Conservation (phyloP, 805 yeast species). For the Nakazawaea siamensis region DNA sequence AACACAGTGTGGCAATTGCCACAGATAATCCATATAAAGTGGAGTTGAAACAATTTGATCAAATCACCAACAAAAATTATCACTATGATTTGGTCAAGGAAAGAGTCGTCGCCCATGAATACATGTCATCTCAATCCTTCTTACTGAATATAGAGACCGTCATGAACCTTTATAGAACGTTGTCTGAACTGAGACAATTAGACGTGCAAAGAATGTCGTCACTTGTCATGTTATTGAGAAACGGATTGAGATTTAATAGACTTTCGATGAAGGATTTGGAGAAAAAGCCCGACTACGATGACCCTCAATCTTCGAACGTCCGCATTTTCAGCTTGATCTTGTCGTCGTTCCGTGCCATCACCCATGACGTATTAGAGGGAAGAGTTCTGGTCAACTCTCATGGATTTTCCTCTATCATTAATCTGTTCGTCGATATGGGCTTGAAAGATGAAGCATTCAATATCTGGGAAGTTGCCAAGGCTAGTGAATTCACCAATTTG, state of each 20-base stretch:
- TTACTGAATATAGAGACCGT: constrained; percentile 46
- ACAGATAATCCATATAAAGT: constrained; percentile 39
- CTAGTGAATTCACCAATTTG: constrained; percentile 20
- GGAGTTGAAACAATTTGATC: constrained; percentile 45
- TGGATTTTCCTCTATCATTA: constrained; percentile 50
- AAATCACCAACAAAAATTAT: constrained; percentile 29
- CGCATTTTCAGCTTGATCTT: constrained; percentile 41
- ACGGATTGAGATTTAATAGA: constrained; percentile 49
- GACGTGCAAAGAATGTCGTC: constrained; percentile 37
- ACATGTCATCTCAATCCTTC: constrained; percentile 24
- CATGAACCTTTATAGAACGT: constrained; percentile 40
- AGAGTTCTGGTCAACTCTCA: constrained; percentile 37
- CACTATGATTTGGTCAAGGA: constrained; percentile 30
- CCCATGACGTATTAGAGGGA: constrained; percentile 39
- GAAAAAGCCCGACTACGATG: constrained; percentile 52
- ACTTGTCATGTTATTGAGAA: constrained; percentile 42
- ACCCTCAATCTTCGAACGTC: constrained; percentile 43
- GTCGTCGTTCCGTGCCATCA: constrained; percentile 41
- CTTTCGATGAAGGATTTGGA: constrained; percentile 44
- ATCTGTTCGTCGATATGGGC: constrained; percentile 52
- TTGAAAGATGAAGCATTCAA: constrained; percentile 56
- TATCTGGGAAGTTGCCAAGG: constrained; percentile 60
- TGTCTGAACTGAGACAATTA: constrained; percentile 38
- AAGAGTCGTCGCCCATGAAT: constrained; percentile 28
- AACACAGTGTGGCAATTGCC: constrained; percentile 9